Evolutionary conservation across 2,329 filamentous ascomycete species (phyloP), one percentile per base, ranked within the genome.

Genomic region (Chaetomium olivaceum): DNA sequence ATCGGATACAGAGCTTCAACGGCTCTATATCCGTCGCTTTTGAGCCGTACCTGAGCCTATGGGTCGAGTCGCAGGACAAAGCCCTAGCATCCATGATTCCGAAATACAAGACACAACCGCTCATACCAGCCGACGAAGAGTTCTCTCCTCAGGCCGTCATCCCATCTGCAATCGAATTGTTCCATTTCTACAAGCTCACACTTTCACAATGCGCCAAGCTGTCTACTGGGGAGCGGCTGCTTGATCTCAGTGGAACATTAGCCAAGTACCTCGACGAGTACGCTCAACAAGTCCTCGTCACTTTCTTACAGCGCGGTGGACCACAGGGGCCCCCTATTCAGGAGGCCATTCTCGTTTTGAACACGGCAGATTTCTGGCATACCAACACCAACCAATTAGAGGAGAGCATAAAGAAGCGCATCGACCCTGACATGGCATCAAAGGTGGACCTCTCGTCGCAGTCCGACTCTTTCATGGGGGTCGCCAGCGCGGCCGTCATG

Each of bases 311-410:
- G 70, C 77, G 78, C 4, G 91, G 78, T 73, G 87, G 76, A 70
- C 83, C 71, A 77, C 83, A 74, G 73, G 84, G 68, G 0, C 81
- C 85, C 1, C 78, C 82, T 3, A 73, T 95, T 2, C 89, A 97
- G 72, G 91, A 97, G 68, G 86, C 91, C 3, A 85, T 97, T 16
- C 81, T 96, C 3, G 93, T 98, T 1, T 82, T 99, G 57, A 99
- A 99, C 75, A 98, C 95, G 1, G 94, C 95, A 0, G 95, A 99
- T 74, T 99, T 98, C 77, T 99, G 95, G 86, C 94, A 97, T 74
- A 88, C 87, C 29, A 98, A 96, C 33, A 95, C 93, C 58, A 93
- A 89, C 57, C 94, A 98, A 75, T 83, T 99, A 0, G 94, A 98
- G 76, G 93, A 98, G 73, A 97, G 91, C 77, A 93, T 99, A 77